phyloP scores from a whole-genome alignment of 768 basidiomycete genomes.

The Galerina sulciceps region DNA sequence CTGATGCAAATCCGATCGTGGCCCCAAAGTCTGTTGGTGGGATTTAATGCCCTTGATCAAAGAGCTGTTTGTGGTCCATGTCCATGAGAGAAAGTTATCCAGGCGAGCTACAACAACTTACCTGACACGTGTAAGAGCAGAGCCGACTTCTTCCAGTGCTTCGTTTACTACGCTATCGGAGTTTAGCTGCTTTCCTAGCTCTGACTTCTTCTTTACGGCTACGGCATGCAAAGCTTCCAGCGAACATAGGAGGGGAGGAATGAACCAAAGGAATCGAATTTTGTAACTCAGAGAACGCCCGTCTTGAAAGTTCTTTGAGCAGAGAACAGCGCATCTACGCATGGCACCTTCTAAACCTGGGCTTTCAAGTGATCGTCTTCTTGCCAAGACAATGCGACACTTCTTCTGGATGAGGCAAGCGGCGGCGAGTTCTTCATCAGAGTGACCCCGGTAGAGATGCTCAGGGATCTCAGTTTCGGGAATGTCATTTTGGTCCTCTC shows the following conservation, averaged over 20 bases:
- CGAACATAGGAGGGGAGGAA: slow-evolving; percentile 2
- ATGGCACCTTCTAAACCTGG: slow-evolving; percentile 1
- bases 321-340: not conserved
- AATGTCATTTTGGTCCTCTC: slow-evolving; percentile 1
- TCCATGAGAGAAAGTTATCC: not conserved
- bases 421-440: slow-evolving; percentile 4
- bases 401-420: slow-evolving; percentile 9
- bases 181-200: not conserved
- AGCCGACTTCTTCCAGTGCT: not conserved
- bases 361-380: not conserved
- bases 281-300: not conserved
- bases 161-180: not conserved
- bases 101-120: not conserved
- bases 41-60: slow-evolving; percentile 1
- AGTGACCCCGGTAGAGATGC: slow-evolving; percentile 13
- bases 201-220: not conserved
- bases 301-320: not conserved
- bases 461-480: slow-evolving; percentile 16
- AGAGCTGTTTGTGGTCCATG: not conserved
- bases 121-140: not conserved
- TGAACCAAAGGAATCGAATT: not conserved
- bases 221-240: not conserved
- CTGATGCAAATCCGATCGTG: not conserved
- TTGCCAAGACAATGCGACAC: not conserved
- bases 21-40: not conserved